Evolutionary conservation across 164 flowering plant genomes (phyloP), one percentile per base, ranked within the genome.

Genomic region (Nymphaea thermarum): DNA sequence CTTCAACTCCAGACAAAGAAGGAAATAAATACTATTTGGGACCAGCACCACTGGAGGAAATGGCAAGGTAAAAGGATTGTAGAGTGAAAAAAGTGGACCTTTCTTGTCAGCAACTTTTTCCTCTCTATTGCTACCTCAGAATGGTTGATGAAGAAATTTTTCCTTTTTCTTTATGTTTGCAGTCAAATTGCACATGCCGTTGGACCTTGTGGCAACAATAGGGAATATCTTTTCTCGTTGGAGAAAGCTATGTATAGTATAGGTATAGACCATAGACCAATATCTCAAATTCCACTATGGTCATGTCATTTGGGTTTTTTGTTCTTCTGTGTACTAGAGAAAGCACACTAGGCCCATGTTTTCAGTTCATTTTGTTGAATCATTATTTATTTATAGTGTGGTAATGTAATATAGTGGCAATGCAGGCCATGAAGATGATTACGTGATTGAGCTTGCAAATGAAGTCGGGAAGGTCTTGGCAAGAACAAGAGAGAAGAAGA

Each of bases 201-300:
- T 77, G 99, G 99, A 18, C 99, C 99, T 1, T 88, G 93, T 66
- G 99, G 99, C 16, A 90, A 92, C 85, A 92, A 90, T 72, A 83
- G 96, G 78, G 96, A 92, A 61, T 95, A 95, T 71, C 76, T 95
- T 44, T 95, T 91, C 80, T 68, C 60, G 72, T 70, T 92, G 71
- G 99, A 95, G 78, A 92, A 95, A 73, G 97, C 98, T 66, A 44
- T 95, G 85, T 76, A 64, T 72, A 88, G 84, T 71, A 88, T 95
- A 44, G 96, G 97, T 89, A 75, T 74, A 81, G 3, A 15, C 42
- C 41, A 75, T 74, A 81, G 63, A n/a, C 41, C n/a, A 53, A 47
- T 16, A 66, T 16, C 36, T 66, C 55, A 47, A 2, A 18, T 66
- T n/a, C 14, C 6, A 15, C 51, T 25, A 4, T 6, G 44, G 44